phyloP scores from a whole-genome alignment of 106 monocot genomes.

The Dioscorea zingiberensis region DNA sequence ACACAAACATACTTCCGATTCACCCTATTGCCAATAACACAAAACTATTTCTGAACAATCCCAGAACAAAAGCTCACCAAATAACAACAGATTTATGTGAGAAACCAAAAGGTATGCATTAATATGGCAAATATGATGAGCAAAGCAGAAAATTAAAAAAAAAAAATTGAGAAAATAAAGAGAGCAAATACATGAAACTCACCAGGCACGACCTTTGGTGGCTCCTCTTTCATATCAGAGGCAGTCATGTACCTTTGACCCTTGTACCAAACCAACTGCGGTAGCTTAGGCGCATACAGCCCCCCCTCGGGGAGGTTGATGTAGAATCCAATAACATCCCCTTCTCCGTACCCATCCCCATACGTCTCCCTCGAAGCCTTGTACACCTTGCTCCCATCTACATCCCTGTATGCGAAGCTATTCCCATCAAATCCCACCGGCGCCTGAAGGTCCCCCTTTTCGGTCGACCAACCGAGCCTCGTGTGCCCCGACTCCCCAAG shows the following conservation, averaged over 20 bases:
- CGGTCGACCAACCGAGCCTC: conserved; percentile 77
- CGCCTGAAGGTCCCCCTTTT: conserved; percentile 95
- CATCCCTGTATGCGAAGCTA: conserved; percentile 84
- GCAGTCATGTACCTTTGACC: conserved; percentile 70
- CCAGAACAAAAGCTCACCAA: no score
- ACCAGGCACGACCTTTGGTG: conserved; percentile 77
- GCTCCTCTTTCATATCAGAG: conserved; percentile 72
- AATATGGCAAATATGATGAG: no score
- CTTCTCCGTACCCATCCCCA: conserved; percentile 69
- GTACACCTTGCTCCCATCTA: conserved; percentile 84
- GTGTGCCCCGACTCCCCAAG: conserved; percentile 81
- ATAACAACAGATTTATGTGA: no score
- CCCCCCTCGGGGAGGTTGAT: conserved; percentile 78
- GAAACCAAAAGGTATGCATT: no score
- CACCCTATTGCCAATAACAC: no score
- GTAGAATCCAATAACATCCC: conserved; percentile 94
- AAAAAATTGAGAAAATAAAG: no score
- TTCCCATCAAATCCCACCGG: conserved; percentile 84
- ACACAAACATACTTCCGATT: no score
- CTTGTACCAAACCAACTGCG: conserved; percentile 65
- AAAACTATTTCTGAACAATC: no score
- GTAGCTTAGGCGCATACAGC: conserved; percentile 59
- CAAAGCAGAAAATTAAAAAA: no score
- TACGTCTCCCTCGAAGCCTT: conserved; percentile 83
- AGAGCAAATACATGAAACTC: conserved; percentile 22